Evolutionary conservation across 306 rosid species (phyloP).

Genomic region (Quercus suber): DNA sequence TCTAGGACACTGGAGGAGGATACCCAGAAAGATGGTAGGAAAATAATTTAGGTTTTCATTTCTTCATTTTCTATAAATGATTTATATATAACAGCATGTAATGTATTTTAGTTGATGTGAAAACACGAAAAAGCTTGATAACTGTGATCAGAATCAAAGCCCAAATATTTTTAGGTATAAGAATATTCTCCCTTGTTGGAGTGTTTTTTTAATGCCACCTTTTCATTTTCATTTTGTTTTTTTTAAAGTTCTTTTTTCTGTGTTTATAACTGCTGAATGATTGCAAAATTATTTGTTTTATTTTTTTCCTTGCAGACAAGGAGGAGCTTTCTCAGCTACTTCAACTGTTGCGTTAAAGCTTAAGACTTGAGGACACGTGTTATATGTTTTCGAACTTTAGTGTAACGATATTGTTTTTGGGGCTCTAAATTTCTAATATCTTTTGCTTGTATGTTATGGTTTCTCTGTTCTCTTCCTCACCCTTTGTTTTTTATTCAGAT

Average conservation of each 20-base stretch:
- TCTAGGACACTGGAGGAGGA: too few species aligned
- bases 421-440: not conserved
- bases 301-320: constrained; percentile 42
- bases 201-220: too few species aligned
- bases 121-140: too few species aligned
- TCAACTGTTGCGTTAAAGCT: constrained; percentile 88
- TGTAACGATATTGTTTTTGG: not conserved
- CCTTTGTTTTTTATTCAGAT: not conserved
- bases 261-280: not conserved
- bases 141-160: too few species aligned
- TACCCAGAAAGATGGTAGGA: not conserved
- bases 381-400: too few species aligned
- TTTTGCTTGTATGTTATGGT: not conserved
- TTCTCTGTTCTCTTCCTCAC: not conserved
- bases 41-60: not conserved
- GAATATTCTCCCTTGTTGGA: too few species aligned
- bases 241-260: not conserved
- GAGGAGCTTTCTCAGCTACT: constrained; percentile 80
- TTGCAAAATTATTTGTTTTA: not conserved
- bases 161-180: not conserved
- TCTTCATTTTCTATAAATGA: too few species aligned
- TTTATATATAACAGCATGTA: too few species aligned
- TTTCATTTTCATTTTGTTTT: too few species aligned
- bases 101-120: too few species aligned
- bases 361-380: constrained; percentile 23